phyloP scores from a whole-genome alignment of 371 early-diverging fungal genomes.

The Actinomortierella wolfii region DNA sequence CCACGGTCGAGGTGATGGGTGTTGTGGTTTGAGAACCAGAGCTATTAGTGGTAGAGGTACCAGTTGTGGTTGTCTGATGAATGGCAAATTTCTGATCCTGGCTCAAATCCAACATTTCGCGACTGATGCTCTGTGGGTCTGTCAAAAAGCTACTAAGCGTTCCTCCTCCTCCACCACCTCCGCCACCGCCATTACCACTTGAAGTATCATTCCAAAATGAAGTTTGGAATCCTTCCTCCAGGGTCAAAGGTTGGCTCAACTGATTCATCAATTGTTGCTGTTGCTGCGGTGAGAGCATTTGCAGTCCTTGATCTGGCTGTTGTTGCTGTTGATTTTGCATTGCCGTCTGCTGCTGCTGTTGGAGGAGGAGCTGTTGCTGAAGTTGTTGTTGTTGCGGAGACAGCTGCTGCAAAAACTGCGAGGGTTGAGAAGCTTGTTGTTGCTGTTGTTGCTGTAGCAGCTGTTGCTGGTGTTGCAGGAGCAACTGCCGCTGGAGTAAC shows the following conservation, averaged over 20 bases:
- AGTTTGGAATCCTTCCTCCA: no score
- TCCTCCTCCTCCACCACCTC: background rate
- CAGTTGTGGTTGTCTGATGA: no score
- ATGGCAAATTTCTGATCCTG: no score
- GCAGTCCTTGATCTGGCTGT: conserved; percentile 3
- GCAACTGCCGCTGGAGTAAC: background rate
- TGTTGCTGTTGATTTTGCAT: conserved; percentile 8
- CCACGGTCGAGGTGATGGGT: conserved; percentile 1
- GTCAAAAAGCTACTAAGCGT: background rate
- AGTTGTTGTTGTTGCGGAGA: conserved; percentile 9
- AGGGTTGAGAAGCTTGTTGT: conserved; percentile 9
- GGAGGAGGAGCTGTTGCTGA: conserved; percentile 4
- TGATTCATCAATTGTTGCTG: no score
- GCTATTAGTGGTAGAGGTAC: no score
- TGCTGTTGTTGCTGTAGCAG: conserved; percentile 14
- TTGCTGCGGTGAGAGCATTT: background rate
- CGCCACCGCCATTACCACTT: background rate
- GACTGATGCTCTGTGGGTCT: background rate
- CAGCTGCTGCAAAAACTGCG: conserved; percentile 6
- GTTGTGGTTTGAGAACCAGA: conserved; percentile 4
- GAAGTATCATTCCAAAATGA: no score
- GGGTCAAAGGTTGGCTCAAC: no score
- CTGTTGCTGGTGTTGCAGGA: conserved; percentile 1
- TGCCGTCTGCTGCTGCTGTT: conserved; percentile 1
- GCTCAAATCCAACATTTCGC: no score